Evolutionary conservation across 1,139 yeast genomes (phyloP), one percentile per base, ranked within the genome.

Genomic region (Zygoascus sp.): DNA sequence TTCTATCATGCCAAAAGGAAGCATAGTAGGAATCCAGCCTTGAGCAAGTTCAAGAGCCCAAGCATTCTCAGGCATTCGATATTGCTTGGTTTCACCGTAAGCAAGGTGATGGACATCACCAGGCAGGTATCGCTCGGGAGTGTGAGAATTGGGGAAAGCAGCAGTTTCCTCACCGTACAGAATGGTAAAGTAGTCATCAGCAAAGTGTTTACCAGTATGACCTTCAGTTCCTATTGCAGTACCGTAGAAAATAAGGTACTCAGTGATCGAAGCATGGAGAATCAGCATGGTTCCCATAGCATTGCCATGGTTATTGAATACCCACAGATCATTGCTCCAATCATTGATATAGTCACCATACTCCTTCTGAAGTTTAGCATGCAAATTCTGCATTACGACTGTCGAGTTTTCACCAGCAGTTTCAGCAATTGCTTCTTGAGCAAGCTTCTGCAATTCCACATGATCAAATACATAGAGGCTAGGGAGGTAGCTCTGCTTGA

Each of bases 201-300:
- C 96, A 62, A 87, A 88, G 65, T 92, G 98, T 36, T 89, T 81
- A 42, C 98, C 98, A 8, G 89, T 75, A 67, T 92, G 98, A 45
- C 98, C 98, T 65, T 88, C 97, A 11, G 96, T 89, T 35, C 97
- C 97, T 9, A 83, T 76, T 15, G 95, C 84, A 36, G 92, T 75
- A 48, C 97, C 96, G 56, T 88, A 88, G 63, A 88, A 75, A 60
- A 90, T 90, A 65, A 92, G 72, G 64, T 92, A 94, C 68, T 92
- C 98, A 7, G 94, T 74, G 59, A 94, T 74, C n/a, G 97, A 90
- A 11, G 97, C 97, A 66, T 94, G 98, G 56, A 92, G 73, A 53
- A 94, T 87, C 59, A 87, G 77, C 97, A 92, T 90, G 50, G 89
- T 80, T 22, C 98, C 98, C 98, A 92, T 92, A 48, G 98, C 97